Evolutionary conservation across 441 rosid genomes (phyloP).

Genomic region (Pelargonium myrrhifolium): DNA sequence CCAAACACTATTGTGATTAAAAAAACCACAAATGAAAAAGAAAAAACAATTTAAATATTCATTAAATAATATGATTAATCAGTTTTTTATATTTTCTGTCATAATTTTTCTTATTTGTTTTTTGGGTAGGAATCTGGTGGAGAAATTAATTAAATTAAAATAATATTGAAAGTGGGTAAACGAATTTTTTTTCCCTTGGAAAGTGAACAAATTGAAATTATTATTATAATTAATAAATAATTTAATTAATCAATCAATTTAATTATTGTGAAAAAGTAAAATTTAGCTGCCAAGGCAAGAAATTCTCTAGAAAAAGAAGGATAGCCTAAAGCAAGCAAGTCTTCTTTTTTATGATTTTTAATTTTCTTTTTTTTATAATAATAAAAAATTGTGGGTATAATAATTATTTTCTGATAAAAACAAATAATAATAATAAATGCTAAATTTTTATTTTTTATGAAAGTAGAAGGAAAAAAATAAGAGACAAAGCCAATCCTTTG

Average conservation of each 20-base stretch:
- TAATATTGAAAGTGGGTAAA: too few species aligned
- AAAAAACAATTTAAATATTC: not conserved
- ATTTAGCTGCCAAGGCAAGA: conserved; percentile 7
- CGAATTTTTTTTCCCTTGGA: not conserved
- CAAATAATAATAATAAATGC: not conserved
- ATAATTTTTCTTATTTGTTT: too few species aligned
- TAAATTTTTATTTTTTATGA: not conserved
- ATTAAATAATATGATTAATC: not conserved
- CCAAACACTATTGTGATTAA: not conserved
- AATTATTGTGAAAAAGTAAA: conserved; percentile 1
- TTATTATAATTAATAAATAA: not conserved
- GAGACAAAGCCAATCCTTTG: conserved; percentile 2
- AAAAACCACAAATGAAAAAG: not conserved
- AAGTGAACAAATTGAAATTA: not conserved
- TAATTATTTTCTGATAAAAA: not conserved
- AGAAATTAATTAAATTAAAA: too few species aligned
- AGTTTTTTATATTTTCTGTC: not conserved
- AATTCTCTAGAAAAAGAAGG: conserved; percentile 4
- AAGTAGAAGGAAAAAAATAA: too few species aligned
- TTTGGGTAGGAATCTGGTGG: too few species aligned
- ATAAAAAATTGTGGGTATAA: not conserved
- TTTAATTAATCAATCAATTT: not conserved
- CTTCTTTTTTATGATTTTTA: too few species aligned
- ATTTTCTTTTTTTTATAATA: not conserved
- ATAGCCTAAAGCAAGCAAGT: not conserved